Evolutionary conservation across 1,284 basidiomycete genomes (phyloP), one percentile per base, ranked within the genome.

Genomic region (Boletus smithii): DNA sequence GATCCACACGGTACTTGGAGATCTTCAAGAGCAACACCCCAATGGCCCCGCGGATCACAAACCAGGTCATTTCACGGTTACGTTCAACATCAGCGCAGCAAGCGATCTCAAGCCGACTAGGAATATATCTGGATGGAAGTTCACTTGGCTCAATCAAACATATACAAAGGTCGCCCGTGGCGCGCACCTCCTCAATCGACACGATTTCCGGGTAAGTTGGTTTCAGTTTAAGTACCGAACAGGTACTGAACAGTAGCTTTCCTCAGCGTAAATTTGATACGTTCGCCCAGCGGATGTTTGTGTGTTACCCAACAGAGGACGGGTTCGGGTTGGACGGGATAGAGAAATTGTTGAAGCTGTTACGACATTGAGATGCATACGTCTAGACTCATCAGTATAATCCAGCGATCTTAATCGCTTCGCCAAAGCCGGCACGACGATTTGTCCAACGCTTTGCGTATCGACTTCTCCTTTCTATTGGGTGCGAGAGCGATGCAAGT

Each of bases 401-500:
- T 36, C 16, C 10, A 18, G 24, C 0, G 7, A 23, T 32, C 7
- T 23, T 39, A 14, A 43, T 65, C 53, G 5, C 42, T 51, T 46
- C 44, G 42, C 60, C 60, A 61, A 22, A 61, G 57, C 16, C 61
- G 39, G 41, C 62, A 61, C 8, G 59, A 60, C 0, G 66, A 59
- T 51, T 74, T 76, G 46, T 73, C 70, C 29, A 75, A 54, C 3
- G 71, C 72, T 51, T 69, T 72, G 58, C 69, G 71, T 47, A 75
- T 62, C 31, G 57, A 52, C 34, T 63, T 63, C 7, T 73, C 70
- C 46, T 71, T 69, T 36, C 69, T 61, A 47, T 79, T 80, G 0
- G 78, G 77, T 13, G 74, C 76, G 3, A 80, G 60, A 5, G 79
- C 77, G 27, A 80, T 59, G 52, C 76, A 79, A 1, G 79, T 77